Evolutionary conservation across 306 rosid species (phyloP).

Genomic region (Argentina anserina): DNA sequence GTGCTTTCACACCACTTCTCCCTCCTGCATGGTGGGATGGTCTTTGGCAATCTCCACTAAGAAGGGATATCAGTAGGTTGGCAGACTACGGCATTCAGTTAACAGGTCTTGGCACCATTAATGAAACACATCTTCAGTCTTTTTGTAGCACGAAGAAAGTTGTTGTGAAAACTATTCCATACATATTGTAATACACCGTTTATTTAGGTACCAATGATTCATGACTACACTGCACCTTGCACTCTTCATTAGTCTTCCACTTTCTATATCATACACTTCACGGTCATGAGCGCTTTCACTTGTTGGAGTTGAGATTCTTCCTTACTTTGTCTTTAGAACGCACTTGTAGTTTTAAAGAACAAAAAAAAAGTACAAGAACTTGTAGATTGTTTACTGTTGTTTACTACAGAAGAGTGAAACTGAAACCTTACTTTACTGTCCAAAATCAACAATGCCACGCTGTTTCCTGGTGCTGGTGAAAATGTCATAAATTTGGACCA

Average conservation of each 20-base stretch:
- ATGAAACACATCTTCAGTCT: constrained; percentile 45
- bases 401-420: background rate
- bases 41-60: constrained; percentile 86
- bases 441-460: too few species aligned
- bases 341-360: too few species aligned
- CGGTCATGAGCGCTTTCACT: too few species aligned
- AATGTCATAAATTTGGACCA: too few species aligned
- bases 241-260: background rate
- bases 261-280: background rate
- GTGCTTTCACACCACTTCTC: constrained; percentile 83
- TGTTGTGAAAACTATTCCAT: constrained; percentile 52
- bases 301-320: background rate
- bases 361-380: too few species aligned
- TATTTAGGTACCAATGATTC: constrained; percentile 19
- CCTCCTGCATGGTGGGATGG: constrained; percentile 98
- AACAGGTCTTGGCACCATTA: constrained; percentile 56
- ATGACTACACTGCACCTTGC: constrained; percentile 1
- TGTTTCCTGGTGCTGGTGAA: too few species aligned
- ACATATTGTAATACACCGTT: constrained; percentile 39
- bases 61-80: constrained; percentile 55
- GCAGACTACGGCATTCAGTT: constrained; percentile 60
- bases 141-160: constrained; percentile 63
- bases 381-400: background rate
- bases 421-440: too few species aligned
- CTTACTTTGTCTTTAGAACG: background rate